Conservation (phyloP, 345 rosid species). For the Syzygium grande region DNA sequence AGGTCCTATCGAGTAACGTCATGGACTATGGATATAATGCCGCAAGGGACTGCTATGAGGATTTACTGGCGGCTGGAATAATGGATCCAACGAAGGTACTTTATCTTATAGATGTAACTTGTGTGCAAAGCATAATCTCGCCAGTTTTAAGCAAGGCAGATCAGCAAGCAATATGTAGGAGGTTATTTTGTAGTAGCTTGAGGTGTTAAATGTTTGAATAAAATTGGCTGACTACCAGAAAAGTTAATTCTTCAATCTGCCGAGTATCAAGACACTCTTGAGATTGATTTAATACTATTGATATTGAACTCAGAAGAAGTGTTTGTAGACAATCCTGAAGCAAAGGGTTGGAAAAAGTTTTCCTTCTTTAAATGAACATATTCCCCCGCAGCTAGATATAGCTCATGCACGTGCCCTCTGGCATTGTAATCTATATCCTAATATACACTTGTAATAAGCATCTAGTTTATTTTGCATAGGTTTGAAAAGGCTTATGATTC, state of each 20-base stretch:
- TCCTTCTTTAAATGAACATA: background rate
- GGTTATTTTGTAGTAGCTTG: background rate
- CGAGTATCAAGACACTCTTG: background rate
- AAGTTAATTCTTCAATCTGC: background rate
- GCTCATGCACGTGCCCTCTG: background rate
- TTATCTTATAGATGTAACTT: background rate
- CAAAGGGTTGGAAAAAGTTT: background rate
- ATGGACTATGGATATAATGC: constrained; percentile 77
- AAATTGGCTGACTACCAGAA: background rate
- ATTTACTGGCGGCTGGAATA: constrained; percentile 70
- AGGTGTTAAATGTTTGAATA: background rate
- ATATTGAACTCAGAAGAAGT: background rate
- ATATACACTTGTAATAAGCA: background rate
- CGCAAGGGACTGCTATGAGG: constrained; percentile 63
- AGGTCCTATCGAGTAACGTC: constrained; percentile 54
- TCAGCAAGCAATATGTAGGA: background rate
- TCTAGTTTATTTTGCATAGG: background rate
- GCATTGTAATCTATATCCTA: background rate
- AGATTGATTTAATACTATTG: background rate
- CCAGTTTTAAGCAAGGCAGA: background rate
- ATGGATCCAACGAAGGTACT: constrained; percentile 89
- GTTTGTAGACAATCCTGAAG: background rate
- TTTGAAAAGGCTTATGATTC: background rate
- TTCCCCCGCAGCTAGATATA: background rate
- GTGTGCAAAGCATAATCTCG: background rate